These are phyloP conservation scores for Triticum aestivum DNA, from an alignment of 176 grass and related monocot species.

Conservation along the genomic window DNA sequence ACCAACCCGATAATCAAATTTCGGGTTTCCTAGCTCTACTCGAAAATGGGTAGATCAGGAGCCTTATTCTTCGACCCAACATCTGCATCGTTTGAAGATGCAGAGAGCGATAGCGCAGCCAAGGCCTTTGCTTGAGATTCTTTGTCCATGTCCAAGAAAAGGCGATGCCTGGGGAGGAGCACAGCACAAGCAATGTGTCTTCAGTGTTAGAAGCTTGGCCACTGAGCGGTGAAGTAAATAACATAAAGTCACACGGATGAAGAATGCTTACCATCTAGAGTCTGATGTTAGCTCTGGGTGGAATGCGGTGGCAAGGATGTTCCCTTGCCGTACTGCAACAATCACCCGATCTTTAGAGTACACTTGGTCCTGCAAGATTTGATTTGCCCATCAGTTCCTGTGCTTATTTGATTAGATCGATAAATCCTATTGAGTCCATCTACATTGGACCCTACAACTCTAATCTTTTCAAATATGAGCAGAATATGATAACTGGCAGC, in stretches of 20 bases:
- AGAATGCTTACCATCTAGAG: conserved; percentile 66
- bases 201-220: not conserved
- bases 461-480: not conserved
- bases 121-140: conserved; percentile 45
- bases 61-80: conserved; percentile 27
- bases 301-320: conserved; percentile 91
- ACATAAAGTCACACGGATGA: not conserved
- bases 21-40: conserved; percentile 36
- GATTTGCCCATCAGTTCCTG: not conserved
- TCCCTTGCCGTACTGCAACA: conserved; percentile 84
- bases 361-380: conserved; percentile 56
- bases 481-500: not conserved
- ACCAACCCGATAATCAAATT: conserved; percentile 12
- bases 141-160: conserved; percentile 85
- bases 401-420: not conserved
- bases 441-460: not conserved
- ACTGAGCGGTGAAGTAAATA: not conserved
- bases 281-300: conserved; percentile 96
- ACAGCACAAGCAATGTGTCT: not conserved
- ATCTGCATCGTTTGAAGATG: conserved; percentile 23
- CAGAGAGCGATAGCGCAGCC: conserved; percentile 8
- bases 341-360: conserved; percentile 70
- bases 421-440: not conserved
- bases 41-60: conserved; percentile 82
- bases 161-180: conserved; percentile 55